These are phyloP conservation scores for Ophiostoma australiae DNA, from an alignment of 2,329 filamentous ascomycete genomes.

Conservation along the genomic window DNA sequence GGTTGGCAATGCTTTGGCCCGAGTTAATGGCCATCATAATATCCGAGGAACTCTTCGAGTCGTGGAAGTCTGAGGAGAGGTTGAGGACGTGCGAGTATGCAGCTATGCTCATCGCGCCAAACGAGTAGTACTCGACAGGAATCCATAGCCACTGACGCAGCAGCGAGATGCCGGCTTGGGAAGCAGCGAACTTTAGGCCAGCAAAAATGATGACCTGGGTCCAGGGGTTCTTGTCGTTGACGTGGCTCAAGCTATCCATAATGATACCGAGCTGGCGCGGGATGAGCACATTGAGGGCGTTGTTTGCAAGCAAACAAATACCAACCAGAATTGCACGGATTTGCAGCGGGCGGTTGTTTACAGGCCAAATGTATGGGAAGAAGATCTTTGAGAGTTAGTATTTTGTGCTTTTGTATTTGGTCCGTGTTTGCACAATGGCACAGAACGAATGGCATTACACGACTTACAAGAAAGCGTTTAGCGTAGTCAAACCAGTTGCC, in stretches of 20 bases:
- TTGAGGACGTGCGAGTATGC: constrained; percentile 57
- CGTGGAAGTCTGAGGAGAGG: constrained; percentile 57
- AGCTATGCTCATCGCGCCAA: constrained; percentile 49
- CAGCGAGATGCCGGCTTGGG: constrained; percentile 51
- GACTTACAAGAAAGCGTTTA: constrained; percentile 60
- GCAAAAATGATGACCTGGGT: constrained; percentile 50
- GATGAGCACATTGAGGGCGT: constrained; percentile 69
- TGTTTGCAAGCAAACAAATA: constrained; percentile 63
- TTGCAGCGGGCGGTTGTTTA: constrained; percentile 61
- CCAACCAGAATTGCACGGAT: constrained; percentile 62
- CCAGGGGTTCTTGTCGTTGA: constrained; percentile 48
- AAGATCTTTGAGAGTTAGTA: constrained; percentile 50
- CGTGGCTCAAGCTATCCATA: constrained; percentile 59
- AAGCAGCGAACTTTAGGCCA: constrained; percentile 47
- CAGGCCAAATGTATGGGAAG: constrained; percentile 74
- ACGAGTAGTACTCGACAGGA: constrained; percentile 54
- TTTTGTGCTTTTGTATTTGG: not conserved
- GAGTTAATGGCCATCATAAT: constrained; percentile 54
- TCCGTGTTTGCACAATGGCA: not conserved
- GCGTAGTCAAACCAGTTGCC: constrained; percentile 74
- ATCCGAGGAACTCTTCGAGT: constrained; percentile 56
- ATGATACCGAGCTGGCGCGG: constrained; percentile 79
- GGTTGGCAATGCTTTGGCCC: constrained; percentile 49
- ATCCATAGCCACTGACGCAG: constrained; percentile 53
- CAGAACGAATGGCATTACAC: not conserved